phyloP scores from a whole-genome alignment of 495 filamentous ascomycete genomes.

The Penicillium canescens region DNA sequence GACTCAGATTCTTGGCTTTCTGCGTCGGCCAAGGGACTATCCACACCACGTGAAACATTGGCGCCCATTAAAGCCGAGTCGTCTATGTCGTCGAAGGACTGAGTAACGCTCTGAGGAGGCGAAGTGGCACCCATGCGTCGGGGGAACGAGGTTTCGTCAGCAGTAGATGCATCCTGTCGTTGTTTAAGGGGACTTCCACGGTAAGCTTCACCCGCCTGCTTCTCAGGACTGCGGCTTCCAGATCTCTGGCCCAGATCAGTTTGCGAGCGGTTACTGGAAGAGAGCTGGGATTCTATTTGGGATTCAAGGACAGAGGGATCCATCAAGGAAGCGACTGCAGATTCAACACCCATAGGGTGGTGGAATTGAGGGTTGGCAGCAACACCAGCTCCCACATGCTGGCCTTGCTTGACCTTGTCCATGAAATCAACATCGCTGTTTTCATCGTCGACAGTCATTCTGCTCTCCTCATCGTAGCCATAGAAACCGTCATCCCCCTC shows the following conservation, averaged over 20 bases:
- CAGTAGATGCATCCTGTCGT: constrained; percentile 39
- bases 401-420: constrained; percentile 61
- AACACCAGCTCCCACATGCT: constrained; percentile 61
- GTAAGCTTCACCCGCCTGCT: constrained; percentile 12
- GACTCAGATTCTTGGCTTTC: constrained; percentile 56
- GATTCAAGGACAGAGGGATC: constrained; percentile 67
- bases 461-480: constrained; percentile 46
- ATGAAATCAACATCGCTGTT: constrained; percentile 65
- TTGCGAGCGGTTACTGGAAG: constrained; percentile 38
- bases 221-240: constrained; percentile 21
- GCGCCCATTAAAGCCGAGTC: constrained; percentile 60
- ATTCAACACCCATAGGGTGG: constrained; percentile 74
- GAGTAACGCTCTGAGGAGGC: constrained; percentile 74
- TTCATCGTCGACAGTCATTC: constrained; percentile 61
- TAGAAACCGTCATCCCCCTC: constrained; percentile 37
- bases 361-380: constrained; percentile 75
- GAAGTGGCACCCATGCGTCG: constrained; percentile 56
- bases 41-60: constrained; percentile 55
- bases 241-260: constrained; percentile 30
- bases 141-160: constrained; percentile 46
- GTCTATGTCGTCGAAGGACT: constrained; percentile 56
- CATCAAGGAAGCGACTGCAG: constrained; percentile 81
- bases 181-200: constrained; percentile 49
- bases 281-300: constrained; percentile 25
- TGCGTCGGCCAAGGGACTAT: constrained; percentile 59